Base-by-base conservation (phyloP, 805 yeast species). In the Lipomyces lipofer region DNA sequence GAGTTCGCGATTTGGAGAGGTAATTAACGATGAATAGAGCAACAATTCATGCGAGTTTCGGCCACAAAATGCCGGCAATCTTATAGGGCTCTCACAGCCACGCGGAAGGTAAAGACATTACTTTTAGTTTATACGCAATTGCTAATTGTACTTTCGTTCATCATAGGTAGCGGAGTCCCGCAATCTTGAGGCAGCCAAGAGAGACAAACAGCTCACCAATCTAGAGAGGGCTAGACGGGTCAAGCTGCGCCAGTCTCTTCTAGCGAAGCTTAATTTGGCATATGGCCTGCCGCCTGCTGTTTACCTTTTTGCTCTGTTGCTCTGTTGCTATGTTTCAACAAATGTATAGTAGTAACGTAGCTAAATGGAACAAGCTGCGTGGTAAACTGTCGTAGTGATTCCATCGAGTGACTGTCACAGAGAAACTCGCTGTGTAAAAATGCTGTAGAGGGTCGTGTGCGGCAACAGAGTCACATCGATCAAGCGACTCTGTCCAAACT, bases 221-320 rank as follows among this genome's bases (percentile, higher is more conserved):
- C 39, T 35, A 17, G 39, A 35, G 39, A 35, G 19, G 39, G 39
- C 22, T 15, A 35, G 39, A 35, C 15, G 22, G 19, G 39, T 17
- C 22, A 35, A 35, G 39, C 39, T 35, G 22, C 39, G 39, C 2
- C 39, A 35, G 39, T 35, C 39, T 35, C 39, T 35, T 35, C 21
- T 35, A n/a, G 39, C 39, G 39, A 35, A 35, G 39, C 22, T n/a
- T 17, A n/a, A 35, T 35, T 35, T 35, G 39, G 21, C 39, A 35
- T 35, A 35, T 35, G 39, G 22, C 39, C n/a, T 32, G 36, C 36
- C 3, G 10, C 13, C n/a, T n/a, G n/a, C n/a, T n/a, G 33, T 29
- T 3, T 29, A n/a, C 33, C 33, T 3, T 29, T 29, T 29, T 29
- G 33, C 33, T 29, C 33, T 2, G 13, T 29, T 29, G 33, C 22